phyloP scores from a whole-genome alignment of 495 filamentous ascomycete species.

The Aspergillus leporis region DNA sequence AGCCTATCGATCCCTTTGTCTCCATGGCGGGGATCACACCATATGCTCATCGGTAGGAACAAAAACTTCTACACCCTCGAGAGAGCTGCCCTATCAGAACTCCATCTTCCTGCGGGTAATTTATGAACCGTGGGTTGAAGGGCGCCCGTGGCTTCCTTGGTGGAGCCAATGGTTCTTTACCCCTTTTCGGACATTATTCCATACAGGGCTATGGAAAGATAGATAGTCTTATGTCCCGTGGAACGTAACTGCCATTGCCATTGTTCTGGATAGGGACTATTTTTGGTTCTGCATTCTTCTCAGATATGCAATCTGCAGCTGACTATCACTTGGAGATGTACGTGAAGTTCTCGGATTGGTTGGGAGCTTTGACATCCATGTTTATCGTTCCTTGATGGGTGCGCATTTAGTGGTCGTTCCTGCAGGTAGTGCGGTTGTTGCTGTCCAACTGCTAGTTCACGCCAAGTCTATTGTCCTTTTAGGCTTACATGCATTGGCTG shows the following conservation, averaged over 20 bases:
- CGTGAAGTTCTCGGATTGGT: neutral
- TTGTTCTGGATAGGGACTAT: neutral
- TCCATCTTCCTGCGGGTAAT: neutral
- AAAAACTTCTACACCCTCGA: neutral
- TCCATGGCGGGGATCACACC: neutral
- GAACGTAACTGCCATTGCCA: neutral
- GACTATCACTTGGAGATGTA: neutral
- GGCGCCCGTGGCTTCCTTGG: neutral
- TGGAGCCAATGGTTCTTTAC: neutral
- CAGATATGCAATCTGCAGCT: neutral
- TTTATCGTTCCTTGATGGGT: neutral
- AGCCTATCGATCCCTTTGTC: neutral
- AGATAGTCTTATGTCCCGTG: neutral
- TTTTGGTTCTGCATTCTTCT: neutral
- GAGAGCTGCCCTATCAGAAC: neutral
- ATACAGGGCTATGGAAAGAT: neutral
- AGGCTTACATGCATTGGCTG: constrained; percentile 3
- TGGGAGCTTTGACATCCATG: neutral
- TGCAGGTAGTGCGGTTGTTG: neutral
- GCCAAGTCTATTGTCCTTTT: neutral
- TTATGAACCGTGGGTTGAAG: neutral
- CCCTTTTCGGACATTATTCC: constrained; percentile 1
- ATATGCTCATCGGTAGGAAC: neutral
- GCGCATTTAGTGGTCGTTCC: neutral
- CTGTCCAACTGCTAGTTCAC: neutral